Evolutionary conservation across 495 filamentous ascomycete genomes (phyloP).

Genomic region (Bombardia bombarda): DNA sequence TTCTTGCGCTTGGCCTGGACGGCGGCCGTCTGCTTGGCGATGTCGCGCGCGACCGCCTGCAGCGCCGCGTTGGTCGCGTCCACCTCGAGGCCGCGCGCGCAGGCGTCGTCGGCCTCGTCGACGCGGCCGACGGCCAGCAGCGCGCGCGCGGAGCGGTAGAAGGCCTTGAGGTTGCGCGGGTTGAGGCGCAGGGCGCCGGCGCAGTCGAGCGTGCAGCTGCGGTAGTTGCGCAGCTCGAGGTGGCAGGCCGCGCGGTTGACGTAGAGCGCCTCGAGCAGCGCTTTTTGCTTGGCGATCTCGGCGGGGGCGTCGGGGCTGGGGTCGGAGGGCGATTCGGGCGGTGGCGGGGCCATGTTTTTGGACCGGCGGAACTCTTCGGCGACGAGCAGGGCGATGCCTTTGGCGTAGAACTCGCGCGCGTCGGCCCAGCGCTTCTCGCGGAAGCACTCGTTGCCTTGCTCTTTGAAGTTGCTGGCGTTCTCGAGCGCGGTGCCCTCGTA

Average conservation of each 20-base stretch:
- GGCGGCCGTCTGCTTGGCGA: conserved; percentile 36
- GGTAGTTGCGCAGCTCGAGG: conserved; percentile 65
- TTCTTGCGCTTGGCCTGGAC: conserved; percentile 26
- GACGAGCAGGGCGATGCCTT: conserved; percentile 62
- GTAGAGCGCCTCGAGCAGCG: conserved; percentile 65
- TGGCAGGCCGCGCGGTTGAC: conserved; percentile 85
- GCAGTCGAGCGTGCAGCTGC: conserved; percentile 74
- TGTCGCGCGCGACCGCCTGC: conserved; percentile 42
- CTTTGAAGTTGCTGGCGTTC: conserved; percentile 68
- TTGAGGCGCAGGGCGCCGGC: conserved; percentile 72
- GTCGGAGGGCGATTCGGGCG: conserved; percentile 11
- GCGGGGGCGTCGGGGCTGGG: conserved; percentile 16
- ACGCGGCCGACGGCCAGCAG: conserved; percentile 66
- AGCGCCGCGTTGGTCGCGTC: conserved; percentile 55
- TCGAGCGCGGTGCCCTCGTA: conserved; percentile 88
- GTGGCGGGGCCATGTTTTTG: conserved; percentile 25
- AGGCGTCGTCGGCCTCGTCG: conserved; percentile 68
- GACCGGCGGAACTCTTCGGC: conserved; percentile 43
- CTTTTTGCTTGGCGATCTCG: conserved; percentile 49
- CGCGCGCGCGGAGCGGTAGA: conserved; percentile 73
- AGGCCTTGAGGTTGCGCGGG: conserved; percentile 73
- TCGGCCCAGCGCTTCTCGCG: conserved; percentile 65
- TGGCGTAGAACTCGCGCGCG: conserved; percentile 85
- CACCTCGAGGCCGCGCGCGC: conserved; percentile 58
- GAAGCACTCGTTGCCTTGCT: conserved; percentile 86